phyloP scores from a whole-genome alignment of 1,284 basidiomycete genomes.

The Moniliella sp. region DNA sequence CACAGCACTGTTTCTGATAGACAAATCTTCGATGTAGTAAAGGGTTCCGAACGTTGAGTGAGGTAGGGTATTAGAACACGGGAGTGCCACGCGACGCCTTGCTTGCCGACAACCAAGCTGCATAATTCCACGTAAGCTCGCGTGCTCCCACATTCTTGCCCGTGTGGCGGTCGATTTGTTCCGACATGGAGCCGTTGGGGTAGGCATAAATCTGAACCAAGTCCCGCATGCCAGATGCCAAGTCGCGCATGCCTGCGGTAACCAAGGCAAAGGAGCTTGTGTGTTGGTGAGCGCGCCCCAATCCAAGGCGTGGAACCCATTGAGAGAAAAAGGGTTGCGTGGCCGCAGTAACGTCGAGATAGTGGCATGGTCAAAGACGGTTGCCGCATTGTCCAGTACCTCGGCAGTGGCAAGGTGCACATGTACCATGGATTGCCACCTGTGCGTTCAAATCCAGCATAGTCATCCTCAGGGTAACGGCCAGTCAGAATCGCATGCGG shows the following conservation, averaged over 20 bases:
- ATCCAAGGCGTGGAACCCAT: conserved; percentile 5
- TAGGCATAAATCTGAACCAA: conserved; percentile 9
- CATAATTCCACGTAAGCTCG: conserved; percentile 20
- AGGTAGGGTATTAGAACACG: background rate
- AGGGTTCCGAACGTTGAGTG: no score
- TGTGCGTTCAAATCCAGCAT: conserved; percentile 7
- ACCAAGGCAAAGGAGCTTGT: conserved; percentile 5
- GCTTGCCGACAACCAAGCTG: conserved; percentile 6
- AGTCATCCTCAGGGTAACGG: conserved; percentile 9
- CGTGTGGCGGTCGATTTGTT: conserved; percentile 10
- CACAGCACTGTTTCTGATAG: no score
- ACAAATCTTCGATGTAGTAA: no score
- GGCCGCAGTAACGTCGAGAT: conserved; percentile 5
- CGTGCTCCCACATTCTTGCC: conserved; percentile 14
- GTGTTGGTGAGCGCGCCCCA: conserved; percentile 5
- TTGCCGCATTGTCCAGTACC: conserved; percentile 10
- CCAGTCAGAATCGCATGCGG: conserved; percentile 9
- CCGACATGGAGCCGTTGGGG: conserved; percentile 12
- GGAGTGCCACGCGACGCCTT: background rate
- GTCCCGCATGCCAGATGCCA: conserved; percentile 10
- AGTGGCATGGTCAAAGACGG: conserved; percentile 5
- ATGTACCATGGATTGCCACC: conserved; percentile 19
- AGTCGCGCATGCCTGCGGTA: conserved; percentile 7
- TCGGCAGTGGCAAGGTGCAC: conserved; percentile 12
- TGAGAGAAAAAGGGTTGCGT: conserved; percentile 12